Evolutionary conservation across 495 filamentous ascomycete species (phyloP).

Genomic region (Aspergillus affinis): DNA sequence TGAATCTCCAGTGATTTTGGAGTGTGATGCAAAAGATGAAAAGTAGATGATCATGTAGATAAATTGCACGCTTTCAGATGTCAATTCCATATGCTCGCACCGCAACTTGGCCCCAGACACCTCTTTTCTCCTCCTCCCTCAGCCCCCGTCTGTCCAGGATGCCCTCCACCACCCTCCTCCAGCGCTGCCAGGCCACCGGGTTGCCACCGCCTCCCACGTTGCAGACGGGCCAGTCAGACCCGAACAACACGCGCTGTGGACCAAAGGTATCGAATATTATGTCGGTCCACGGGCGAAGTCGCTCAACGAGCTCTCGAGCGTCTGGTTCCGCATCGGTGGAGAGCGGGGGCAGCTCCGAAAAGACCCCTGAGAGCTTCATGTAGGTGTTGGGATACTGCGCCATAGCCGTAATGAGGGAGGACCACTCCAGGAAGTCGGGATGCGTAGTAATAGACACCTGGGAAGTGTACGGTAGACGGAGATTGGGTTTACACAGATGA

Average conservation of each 20-base stretch:
- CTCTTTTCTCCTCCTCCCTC: slow-evolving; percentile 54
- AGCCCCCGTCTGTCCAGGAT: slow-evolving; percentile 59
- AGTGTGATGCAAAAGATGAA: not conserved
- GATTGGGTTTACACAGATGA: slow-evolving; percentile 85
- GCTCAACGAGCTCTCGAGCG: slow-evolving; percentile 40
- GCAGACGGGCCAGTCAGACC: slow-evolving; percentile 88
- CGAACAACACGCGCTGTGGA: slow-evolving; percentile 76
- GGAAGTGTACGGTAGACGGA: slow-evolving; percentile 43
- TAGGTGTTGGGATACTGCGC: slow-evolving; percentile 60
- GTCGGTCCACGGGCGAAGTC: slow-evolving; percentile 62
- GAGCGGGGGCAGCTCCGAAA: slow-evolving; percentile 65
- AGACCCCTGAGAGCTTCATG: slow-evolving; percentile 86
- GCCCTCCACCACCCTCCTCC: slow-evolving; percentile 47
- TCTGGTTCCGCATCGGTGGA: slow-evolving; percentile 33
- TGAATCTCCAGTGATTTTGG: slow-evolving; percentile 58
- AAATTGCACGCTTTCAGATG: slow-evolving; percentile 21
- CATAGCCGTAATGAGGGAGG: slow-evolving; percentile 41
- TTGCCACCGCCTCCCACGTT: slow-evolving; percentile 61
- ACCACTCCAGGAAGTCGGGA: slow-evolving; percentile 57
- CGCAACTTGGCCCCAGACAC: slow-evolving; percentile 70
- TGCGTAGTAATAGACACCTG: slow-evolving; percentile 45
- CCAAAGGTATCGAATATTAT: slow-evolving; percentile 68
- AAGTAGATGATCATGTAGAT: not conserved
- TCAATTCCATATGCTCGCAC: slow-evolving; percentile 61
- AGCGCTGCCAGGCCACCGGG: slow-evolving; percentile 50